phyloP scores from a whole-genome alignment of 805 yeast genomes.

The Metschnikowia corniflorae region DNA sequence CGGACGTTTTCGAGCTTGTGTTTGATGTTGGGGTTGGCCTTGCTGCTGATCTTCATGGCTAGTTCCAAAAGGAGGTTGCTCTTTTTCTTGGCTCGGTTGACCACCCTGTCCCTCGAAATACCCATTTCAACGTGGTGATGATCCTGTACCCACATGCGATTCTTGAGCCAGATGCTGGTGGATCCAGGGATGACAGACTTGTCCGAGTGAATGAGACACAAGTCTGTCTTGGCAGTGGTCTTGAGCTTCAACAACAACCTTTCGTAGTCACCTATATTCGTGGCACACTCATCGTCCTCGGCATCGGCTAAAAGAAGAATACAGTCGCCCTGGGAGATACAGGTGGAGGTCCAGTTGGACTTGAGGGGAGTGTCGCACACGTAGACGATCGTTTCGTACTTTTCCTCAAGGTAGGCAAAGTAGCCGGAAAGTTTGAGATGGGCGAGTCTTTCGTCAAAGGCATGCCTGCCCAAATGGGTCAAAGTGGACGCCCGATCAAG shows the following conservation, averaged over 20 bases:
- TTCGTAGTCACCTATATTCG: slow-evolving; percentile 84
- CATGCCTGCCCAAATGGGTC: slow-evolving; percentile 81
- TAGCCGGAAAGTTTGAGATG: slow-evolving; percentile 83
- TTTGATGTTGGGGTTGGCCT: slow-evolving; percentile 33
- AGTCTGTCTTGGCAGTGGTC: slow-evolving; percentile 83
- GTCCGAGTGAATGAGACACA: slow-evolving; percentile 81
- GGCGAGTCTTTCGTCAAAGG: slow-evolving; percentile 80
- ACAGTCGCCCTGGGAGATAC: slow-evolving; percentile 94
- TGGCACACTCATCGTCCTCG: slow-evolving; percentile 47
- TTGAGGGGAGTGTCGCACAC: slow-evolving; percentile 81
- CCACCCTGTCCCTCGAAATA: slow-evolving; percentile 22
- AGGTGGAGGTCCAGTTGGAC: slow-evolving; percentile 88
- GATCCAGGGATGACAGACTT: slow-evolving; percentile 80
- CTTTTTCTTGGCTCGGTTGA: slow-evolving; percentile 17
- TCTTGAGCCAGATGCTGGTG: slow-evolving; percentile 79
- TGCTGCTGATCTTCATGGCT: slow-evolving; percentile 32
- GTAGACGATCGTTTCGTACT: slow-evolving; percentile 82
- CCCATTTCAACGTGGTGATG: slow-evolving; percentile 89
- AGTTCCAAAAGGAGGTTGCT: slow-evolving; percentile 30
- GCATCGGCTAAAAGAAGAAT: slow-evolving; percentile 88
- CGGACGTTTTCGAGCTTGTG: slow-evolving; percentile 31
- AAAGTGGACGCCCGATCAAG: slow-evolving; percentile 82
- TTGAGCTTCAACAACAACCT: slow-evolving; percentile 66
- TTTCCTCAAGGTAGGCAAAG: slow-evolving; percentile 87
- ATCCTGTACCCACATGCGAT: slow-evolving; percentile 84